A percentile compares a stretch with the other conserved stretches of the same genome.
phyloP scores from a whole-genome alignment of 2,329 filamentous ascomycete genomes.

The Aureobasidium vineae region DNA sequence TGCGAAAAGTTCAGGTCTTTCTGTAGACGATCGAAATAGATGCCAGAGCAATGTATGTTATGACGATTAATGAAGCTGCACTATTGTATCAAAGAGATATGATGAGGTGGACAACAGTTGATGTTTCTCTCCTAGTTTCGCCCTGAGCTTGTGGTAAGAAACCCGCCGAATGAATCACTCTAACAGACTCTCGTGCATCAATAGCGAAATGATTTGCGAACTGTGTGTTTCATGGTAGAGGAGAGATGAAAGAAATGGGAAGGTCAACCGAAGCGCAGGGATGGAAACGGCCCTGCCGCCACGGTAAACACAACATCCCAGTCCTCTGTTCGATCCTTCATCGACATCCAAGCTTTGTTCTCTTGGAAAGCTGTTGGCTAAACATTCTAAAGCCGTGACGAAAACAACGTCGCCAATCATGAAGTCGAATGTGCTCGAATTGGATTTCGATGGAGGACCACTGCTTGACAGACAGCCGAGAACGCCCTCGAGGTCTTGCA shows the following conservation, averaged over 20 bases:
- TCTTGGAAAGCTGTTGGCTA: background rate
- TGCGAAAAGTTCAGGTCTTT: too few relatives aligned
- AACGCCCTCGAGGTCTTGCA: background rate
- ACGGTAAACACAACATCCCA: background rate
- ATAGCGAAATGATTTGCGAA: background rate
- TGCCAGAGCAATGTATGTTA: too few relatives aligned
- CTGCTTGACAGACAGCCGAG: background rate
- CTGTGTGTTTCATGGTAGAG: background rate
- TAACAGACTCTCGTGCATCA: background rate
- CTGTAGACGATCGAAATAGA: too few relatives aligned
- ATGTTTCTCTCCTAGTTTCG: too few relatives aligned
- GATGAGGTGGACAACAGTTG: too few relatives aligned
- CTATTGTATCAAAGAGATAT: too few relatives aligned
- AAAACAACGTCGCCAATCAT: background rate
- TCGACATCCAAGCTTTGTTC: background rate
- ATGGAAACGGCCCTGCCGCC: background rate
- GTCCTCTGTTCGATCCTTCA: background rate
- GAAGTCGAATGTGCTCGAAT: background rate
- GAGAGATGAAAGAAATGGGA: background rate
- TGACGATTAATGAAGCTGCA: too few relatives aligned
- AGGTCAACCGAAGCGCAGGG: slow-evolving; percentile 5
- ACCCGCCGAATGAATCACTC: background rate
- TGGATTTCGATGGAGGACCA: background rate
- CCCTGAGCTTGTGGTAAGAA: too few relatives aligned
- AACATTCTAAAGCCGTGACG: too few relatives aligned